These are phyloP conservation scores for Ulota crispa DNA, from an alignment of 225 moss, liverwort and hornwort species.

Conservation along the genomic window DNA sequence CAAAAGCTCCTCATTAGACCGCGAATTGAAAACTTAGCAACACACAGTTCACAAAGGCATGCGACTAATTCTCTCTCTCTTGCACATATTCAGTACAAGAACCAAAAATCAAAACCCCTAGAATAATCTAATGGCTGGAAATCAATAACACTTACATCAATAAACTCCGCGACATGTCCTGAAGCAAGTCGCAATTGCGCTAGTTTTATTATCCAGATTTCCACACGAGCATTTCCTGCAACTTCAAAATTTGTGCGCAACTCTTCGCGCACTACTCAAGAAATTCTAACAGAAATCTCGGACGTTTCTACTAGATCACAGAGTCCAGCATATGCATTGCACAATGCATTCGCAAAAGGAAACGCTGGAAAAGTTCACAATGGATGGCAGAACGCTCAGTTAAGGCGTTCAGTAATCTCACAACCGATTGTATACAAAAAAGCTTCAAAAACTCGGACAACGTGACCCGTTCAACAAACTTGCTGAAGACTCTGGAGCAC, in stretches of 20 bases:
- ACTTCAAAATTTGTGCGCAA: background rate
- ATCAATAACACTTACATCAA: background rate
- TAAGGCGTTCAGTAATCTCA: background rate
- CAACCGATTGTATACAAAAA: background rate
- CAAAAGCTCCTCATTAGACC: background rate
- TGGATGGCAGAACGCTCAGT: background rate
- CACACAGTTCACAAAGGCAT: background rate
- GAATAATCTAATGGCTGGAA: background rate
- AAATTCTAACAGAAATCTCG: background rate
- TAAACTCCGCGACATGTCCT: background rate
- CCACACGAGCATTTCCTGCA: background rate
- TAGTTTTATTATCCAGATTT: constrained; percentile 5
- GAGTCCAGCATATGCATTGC: background rate
- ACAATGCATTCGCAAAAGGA: background rate
- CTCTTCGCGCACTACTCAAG: background rate
- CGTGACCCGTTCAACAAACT: no score
- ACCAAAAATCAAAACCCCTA: background rate
- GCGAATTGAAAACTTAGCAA: background rate
- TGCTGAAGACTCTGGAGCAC: background rate
- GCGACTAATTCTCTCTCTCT: background rate
- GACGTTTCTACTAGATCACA: background rate
- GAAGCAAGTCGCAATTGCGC: constrained; percentile 4
- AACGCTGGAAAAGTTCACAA: background rate
- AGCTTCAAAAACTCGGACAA: background rate
- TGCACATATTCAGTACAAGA: background rate